phyloP scores from a whole-genome alignment of 805 yeast genomes.

The Kluyveromyces starmeri region DNA sequence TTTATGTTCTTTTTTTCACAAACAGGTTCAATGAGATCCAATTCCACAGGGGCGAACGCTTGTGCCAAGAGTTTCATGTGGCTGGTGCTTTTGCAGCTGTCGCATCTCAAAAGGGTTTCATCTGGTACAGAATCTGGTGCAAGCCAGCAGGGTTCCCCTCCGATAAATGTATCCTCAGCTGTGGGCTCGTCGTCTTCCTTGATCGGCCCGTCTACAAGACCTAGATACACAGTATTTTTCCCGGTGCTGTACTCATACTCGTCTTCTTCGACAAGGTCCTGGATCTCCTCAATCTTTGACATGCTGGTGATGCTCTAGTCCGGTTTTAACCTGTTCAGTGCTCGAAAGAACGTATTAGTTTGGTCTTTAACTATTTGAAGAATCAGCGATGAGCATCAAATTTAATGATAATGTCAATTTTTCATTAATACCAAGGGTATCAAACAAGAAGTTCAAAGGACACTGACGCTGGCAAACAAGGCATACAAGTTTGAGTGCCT shows the following conservation, averaged over 20 bases:
- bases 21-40: conserved; percentile 19
- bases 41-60: conserved; percentile 68
- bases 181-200: conserved; percentile 38
- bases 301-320: too few species aligned
- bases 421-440: too few species aligned
- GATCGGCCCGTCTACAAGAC: conserved; percentile 56
- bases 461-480: too few species aligned
- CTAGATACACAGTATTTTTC: conserved; percentile 39
- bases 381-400: too few species aligned
- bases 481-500: too few species aligned
- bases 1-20: conserved; percentile 9
- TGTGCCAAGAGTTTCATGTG: conserved; percentile 65
- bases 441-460: too few species aligned
- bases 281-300: conserved; percentile 19
- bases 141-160: conserved; percentile 72
- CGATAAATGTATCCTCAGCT: conserved; percentile 66
- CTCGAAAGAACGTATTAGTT: too few species aligned
- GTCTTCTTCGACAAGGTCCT: conserved; percentile 7
- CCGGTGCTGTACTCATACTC: conserved; percentile 8
- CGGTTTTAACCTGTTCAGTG: too few species aligned
- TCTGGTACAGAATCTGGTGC: conserved; percentile 51
- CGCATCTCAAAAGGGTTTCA: conserved; percentile 48
- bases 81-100: conserved; percentile 42
- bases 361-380: too few species aligned
- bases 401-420: too few species aligned